Conservation (phyloP, 345 rosid genomes). For the Camelina sativa region DNA sequence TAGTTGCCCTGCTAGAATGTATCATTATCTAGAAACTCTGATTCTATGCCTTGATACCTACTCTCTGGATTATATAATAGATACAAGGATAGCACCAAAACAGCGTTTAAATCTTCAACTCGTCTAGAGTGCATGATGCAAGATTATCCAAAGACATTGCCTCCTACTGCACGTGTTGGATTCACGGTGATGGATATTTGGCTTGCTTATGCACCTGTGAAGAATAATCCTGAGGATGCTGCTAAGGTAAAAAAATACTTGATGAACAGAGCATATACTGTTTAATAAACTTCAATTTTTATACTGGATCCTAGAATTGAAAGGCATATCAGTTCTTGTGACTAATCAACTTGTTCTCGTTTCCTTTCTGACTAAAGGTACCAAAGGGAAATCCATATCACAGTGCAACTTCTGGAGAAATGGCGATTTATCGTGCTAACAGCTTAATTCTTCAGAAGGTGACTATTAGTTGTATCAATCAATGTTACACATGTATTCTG, state of each 20-base stretch:
- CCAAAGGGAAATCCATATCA: slow-evolving; percentile 95
- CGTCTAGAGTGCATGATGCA: slow-evolving; percentile 99
- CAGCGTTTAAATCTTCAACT: slow-evolving; percentile 88
- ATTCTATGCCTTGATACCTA: slow-evolving; percentile 24
- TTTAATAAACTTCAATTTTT: background rate
- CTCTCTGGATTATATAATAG: slow-evolving; percentile 49
- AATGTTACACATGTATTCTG: slow-evolving; percentile 8
- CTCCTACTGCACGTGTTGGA: slow-evolving; percentile 86
- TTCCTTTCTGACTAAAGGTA: slow-evolving; percentile 52
- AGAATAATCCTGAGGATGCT: slow-evolving; percentile 95
- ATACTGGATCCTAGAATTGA: background rate
- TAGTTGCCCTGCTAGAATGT: slow-evolving; percentile 1
- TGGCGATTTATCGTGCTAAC: slow-evolving; percentile 81
- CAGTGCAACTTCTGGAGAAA: slow-evolving; percentile 97
- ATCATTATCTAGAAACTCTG: background rate
- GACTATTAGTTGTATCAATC: slow-evolving; percentile 14
- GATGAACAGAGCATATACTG: background rate
- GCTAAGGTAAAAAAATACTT: slow-evolving; percentile 63
- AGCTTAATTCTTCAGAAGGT: slow-evolving; percentile 77
- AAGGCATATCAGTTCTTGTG: slow-evolving; percentile 7
- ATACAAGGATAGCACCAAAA: slow-evolving; percentile 90
- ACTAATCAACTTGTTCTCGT: background rate
- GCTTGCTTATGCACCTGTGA: slow-evolving; percentile 95
- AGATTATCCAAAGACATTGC: slow-evolving; percentile 94
- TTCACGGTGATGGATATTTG: slow-evolving; percentile 90